Conservation (phyloP, 2,329 filamentous ascomycete species). For the Ceratocystis smalleyi region DNA sequence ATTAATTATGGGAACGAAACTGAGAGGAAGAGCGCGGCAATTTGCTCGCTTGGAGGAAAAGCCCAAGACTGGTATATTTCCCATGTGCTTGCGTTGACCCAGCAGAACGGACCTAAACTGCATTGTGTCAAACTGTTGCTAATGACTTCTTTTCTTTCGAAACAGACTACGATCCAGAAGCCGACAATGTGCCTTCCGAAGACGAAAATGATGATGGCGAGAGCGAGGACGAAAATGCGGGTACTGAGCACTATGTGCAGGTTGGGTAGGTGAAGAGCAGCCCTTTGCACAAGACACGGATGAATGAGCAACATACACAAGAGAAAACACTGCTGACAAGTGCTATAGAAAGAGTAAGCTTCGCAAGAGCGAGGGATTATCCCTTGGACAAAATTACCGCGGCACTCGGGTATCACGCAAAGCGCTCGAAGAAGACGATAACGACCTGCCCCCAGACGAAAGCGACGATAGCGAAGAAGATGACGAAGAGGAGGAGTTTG, state of each 20-base stretch:
- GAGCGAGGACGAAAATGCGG: constrained; percentile 39
- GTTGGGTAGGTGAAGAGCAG: constrained; percentile 42
- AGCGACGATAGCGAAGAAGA: constrained; percentile 33
- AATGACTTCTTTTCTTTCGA: background rate
- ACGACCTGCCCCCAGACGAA: constrained; percentile 23
- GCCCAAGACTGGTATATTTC: constrained; percentile 13
- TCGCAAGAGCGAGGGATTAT: constrained; percentile 51
- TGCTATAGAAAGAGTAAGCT: constrained; percentile 59
- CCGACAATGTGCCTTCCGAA: constrained; percentile 41
- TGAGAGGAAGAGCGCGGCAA: constrained; percentile 15
- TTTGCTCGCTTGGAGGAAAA: constrained; percentile 15
- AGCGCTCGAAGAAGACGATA: constrained; percentile 43
- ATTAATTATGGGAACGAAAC: constrained; percentile 10
- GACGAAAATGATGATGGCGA: constrained; percentile 36
- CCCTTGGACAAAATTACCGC: constrained; percentile 64
- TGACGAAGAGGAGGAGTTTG: constrained; percentile 36
- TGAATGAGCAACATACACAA: background rate
- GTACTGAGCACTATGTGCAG: constrained; percentile 72
- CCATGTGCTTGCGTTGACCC: background rate
- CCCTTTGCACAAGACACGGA: background rate
- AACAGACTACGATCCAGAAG: constrained; percentile 69
- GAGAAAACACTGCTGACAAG: background rate
- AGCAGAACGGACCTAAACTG: too few species aligned
- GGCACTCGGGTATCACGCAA: constrained; percentile 61
- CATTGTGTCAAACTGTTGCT: background rate